Conservation (phyloP, 2,329 filamentous ascomycete genomes). For the Rhynchosporium agropyri region DNA sequence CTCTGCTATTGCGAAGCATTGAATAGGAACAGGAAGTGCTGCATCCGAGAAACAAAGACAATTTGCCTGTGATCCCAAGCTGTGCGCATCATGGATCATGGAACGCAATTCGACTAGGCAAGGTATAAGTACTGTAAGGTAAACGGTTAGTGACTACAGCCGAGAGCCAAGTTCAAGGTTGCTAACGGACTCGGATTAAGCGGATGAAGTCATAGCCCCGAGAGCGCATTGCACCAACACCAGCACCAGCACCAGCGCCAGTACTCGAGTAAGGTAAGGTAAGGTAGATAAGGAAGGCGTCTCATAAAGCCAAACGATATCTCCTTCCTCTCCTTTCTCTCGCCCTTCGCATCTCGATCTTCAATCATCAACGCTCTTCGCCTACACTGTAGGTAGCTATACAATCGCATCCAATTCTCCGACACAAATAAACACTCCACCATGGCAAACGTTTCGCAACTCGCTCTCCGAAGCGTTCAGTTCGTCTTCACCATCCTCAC, state of each 20-base stretch:
- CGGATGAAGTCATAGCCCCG: conserved; percentile 19
- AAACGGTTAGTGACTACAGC: no score
- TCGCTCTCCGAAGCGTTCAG: conserved; percentile 34
- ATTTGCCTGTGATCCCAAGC: neutral
- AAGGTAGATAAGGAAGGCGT: no score
- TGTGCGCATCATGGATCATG: conserved; percentile 11
- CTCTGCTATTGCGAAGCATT: no score
- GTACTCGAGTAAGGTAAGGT: neutral
- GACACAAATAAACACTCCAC: conserved; percentile 2
- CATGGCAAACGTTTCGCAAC: conserved; percentile 34
- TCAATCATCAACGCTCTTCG: neutral
- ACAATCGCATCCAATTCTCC: neutral
- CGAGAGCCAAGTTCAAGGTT: neutral
- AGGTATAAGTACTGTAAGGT: no score
- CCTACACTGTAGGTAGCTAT: neutral
- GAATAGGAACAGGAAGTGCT: no score
- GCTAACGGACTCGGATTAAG: conserved; percentile 11
- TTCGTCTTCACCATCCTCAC: conserved; percentile 40
- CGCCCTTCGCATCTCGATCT: neutral
- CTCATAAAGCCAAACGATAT: conserved; percentile 12
- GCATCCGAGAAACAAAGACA: no score
- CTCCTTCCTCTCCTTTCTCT: neutral
- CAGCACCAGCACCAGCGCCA: conserved; percentile 8
- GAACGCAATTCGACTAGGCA: no score
- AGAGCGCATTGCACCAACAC: conserved; percentile 4